phyloP scores from a whole-genome alignment of 129 eudicot species.

The Flaveria robusta region DNA sequence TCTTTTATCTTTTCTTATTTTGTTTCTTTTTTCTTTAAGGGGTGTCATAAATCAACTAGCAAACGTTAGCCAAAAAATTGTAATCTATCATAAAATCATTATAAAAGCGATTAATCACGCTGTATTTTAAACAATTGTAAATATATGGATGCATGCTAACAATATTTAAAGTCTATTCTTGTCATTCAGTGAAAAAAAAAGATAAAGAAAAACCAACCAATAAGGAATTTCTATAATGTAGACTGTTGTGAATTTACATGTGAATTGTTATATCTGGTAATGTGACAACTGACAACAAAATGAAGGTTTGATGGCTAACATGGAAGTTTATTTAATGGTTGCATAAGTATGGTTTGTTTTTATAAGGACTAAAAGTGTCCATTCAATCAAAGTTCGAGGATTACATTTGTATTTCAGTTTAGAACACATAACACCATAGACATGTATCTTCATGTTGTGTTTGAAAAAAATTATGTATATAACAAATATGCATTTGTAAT shows the following conservation, averaged over 20 bases:
- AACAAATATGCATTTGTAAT: too few species aligned
- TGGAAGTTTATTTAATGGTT: background rate
- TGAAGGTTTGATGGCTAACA: background rate
- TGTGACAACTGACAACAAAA: background rate
- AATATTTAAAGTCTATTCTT: background rate
- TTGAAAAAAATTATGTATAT: too few species aligned
- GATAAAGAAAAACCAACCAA: too few species aligned
- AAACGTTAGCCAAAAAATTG: background rate
- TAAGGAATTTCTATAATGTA: too few species aligned
- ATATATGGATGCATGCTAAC: background rate
- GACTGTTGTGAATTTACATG: too few species aligned
- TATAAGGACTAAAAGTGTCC: background rate
- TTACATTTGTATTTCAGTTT: background rate
- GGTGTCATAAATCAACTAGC: background rate
- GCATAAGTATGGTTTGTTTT: background rate
- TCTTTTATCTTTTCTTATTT: slow-evolving; percentile 6
- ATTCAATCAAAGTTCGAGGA: background rate
- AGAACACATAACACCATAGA: background rate
- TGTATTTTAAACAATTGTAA: background rate
- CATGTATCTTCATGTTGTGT: background rate
- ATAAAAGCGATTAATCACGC: background rate
- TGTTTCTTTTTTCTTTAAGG: background rate
- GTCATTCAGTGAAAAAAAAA: background rate
- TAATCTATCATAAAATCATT: too few species aligned
- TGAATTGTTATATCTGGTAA: too few species aligned